Evolutionary conservation across 2,329 filamentous ascomycete species (phyloP).

Genomic region (Ascochyta viciae-villosae): DNA sequence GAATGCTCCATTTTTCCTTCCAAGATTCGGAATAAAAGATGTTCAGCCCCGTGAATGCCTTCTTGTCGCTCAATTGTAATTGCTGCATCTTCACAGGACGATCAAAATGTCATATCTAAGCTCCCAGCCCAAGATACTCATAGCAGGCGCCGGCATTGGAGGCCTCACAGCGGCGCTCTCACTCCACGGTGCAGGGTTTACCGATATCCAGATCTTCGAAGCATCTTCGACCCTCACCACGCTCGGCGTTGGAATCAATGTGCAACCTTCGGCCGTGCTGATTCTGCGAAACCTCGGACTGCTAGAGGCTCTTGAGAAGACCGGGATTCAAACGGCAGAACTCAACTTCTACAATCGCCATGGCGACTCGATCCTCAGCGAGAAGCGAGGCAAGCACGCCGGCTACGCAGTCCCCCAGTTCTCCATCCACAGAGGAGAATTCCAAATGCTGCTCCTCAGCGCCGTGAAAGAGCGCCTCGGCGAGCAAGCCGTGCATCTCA

Average conservation of each 20-base stretch:
- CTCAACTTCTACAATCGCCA: slow-evolving; percentile 56
- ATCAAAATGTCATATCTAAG: slow-evolving; percentile 28
- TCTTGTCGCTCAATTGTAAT: background rate
- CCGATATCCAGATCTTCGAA: slow-evolving; percentile 55
- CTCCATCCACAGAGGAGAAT: slow-evolving; percentile 55
- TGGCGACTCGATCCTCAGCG: slow-evolving; percentile 53
- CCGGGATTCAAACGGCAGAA: slow-evolving; percentile 53
- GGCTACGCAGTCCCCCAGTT: slow-evolving; percentile 56
- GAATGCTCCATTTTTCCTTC: background rate
- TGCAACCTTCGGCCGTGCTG: slow-evolving; percentile 56
- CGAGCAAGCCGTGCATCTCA: slow-evolving; percentile 48
- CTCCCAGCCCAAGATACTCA: slow-evolving; percentile 35
- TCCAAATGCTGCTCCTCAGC: slow-evolving; percentile 55
- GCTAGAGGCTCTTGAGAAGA: slow-evolving; percentile 50
- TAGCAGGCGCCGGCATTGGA: slow-evolving; percentile 69
- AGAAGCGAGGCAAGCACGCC: slow-evolving; percentile 51
- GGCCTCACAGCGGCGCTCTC: slow-evolving; percentile 74
- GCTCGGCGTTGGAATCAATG: slow-evolving; percentile 57
- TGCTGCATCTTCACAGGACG: background rate
- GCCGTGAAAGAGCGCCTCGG: slow-evolving; percentile 53
- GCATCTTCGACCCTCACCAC: slow-evolving; percentile 52
- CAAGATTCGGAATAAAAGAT: background rate
- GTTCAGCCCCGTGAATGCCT: background rate
- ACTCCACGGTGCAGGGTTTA: slow-evolving; percentile 71
- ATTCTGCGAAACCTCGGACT: slow-evolving; percentile 55